Evolutionary conservation across 306 rosid genomes (phyloP).

Genomic region (Cucurbita argyrosperma): DNA sequence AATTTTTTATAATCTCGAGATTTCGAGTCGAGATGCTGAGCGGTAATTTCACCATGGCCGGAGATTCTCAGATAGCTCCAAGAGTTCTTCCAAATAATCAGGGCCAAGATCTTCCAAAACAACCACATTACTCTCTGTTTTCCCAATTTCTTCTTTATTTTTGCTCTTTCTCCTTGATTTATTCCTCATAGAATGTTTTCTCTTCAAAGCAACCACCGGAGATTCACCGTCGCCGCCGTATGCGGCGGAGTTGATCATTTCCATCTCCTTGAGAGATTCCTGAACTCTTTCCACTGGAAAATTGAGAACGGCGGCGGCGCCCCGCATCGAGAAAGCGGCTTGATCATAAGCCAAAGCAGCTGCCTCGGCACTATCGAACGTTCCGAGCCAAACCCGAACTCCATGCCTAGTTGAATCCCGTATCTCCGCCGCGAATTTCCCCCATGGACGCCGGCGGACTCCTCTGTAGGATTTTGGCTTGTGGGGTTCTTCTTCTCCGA

Average conservation of each 20-base stretch:
- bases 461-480: conserved; percentile 28
- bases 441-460: conserved; percentile 56
- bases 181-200: conserved; percentile 30
- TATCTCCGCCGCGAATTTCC: conserved; percentile 62
- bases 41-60: not conserved
- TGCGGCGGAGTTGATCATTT: conserved; percentile 5
- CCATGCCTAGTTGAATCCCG: conserved; percentile 51
- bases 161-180: conserved; percentile 10
- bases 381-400: conserved; percentile 57
- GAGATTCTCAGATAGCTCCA: conserved; percentile 3
- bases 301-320: conserved; percentile 33
- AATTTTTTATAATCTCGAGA: not conserved
- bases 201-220: conserved; percentile 49
- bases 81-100: conserved; percentile 39
- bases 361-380: conserved; percentile 53
- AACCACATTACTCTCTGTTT: conserved; percentile 5
- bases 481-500: not conserved
- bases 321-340: conserved; percentile 52
- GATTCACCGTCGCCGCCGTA: conserved; percentile 16
- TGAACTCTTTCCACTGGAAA: conserved; percentile 30
- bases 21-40: too few species aligned
- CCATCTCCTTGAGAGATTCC: conserved; percentile 36
- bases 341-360: conserved; percentile 74
- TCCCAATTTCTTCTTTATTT: not conserved
- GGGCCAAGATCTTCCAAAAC: conserved; percentile 47